Evolutionary conservation across 2,329 filamentous ascomycete species (phyloP).

Genomic region (Aspergillus flavus): DNA sequence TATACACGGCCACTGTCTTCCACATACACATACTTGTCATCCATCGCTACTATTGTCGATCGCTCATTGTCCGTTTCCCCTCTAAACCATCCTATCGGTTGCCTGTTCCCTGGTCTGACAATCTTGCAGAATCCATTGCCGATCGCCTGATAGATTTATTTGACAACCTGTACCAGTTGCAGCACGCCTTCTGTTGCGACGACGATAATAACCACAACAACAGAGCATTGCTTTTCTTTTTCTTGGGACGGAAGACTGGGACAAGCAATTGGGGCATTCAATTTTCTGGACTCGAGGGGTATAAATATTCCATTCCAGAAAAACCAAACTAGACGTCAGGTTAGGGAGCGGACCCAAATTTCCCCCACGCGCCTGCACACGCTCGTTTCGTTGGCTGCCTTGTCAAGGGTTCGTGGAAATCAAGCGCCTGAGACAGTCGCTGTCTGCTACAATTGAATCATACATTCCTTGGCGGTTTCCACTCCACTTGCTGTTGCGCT

Average conservation of each 20-base stretch:
- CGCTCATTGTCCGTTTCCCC: neutral
- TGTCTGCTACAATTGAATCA: conserved; percentile 11
- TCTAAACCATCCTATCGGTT: neutral
- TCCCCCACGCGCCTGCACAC: conserved; percentile 3
- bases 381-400: conserved; percentile 6
- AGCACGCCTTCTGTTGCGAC: neutral
- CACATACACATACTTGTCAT: neutral
- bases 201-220: neutral
- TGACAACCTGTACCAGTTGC: neutral
- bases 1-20: neutral
- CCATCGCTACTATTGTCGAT: neutral
- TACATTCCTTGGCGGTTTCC: conserved; percentile 35
- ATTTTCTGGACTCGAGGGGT: neutral
- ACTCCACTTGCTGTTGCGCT: conserved; percentile 26
- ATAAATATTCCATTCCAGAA: conserved; percentile 5
- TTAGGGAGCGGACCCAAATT: conserved; percentile 7
- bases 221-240: neutral
- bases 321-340: conserved; percentile 4
- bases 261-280: neutral
- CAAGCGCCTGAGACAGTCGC: conserved; percentile 16
- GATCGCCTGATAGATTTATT: neutral
- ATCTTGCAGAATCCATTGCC: neutral
- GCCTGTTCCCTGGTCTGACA: neutral
- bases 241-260: neutral
- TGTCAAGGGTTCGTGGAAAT: conserved; percentile 4